Conservation (phyloP, 1,284 basidiomycete genomes). For the Cystodermella granulosa region DNA sequence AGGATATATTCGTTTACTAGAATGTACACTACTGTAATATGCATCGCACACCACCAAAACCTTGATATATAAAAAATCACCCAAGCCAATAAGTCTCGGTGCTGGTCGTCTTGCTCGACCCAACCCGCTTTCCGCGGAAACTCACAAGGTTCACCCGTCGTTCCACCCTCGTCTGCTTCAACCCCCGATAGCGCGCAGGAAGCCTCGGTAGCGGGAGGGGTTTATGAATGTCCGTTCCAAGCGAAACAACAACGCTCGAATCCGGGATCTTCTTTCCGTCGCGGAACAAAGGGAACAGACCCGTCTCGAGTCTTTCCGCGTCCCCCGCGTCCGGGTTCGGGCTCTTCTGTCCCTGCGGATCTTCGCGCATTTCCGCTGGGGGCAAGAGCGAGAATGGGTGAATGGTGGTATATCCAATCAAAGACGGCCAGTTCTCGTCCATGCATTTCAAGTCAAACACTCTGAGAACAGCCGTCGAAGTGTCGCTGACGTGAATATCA, state of each 20-base stretch:
- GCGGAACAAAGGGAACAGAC: constrained; percentile 14
- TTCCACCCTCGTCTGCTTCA: constrained; percentile 9
- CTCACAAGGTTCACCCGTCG: constrained; percentile 15
- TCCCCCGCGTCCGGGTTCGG: not conserved
- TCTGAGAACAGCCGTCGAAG: constrained; percentile 16
- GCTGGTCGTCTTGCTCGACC: constrained; percentile 13
- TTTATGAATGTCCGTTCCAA: constrained; percentile 11
- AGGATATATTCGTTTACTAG: too few species aligned
- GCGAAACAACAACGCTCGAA: constrained; percentile 13
- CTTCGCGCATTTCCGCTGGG: constrained; percentile 7
- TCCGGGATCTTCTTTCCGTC: constrained; percentile 11
- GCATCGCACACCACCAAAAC: too few species aligned
- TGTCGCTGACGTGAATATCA: constrained; percentile 16
- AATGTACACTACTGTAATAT: too few species aligned
- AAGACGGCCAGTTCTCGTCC: constrained; percentile 14
- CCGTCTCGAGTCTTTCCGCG: constrained; percentile 1
- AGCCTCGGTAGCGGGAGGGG: constrained; percentile 8
- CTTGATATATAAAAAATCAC: too few species aligned
- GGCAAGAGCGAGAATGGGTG: constrained; percentile 16
- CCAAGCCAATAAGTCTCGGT: constrained; percentile 10
- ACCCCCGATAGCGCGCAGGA: constrained; percentile 8
- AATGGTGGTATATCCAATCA: constrained; percentile 19
- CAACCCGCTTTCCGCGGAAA: constrained; percentile 14
- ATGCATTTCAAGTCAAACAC: constrained; percentile 22
- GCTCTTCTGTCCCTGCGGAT: not conserved